These are phyloP conservation scores for Cryphonectria radicalis DNA, from an alignment of 2,329 filamentous ascomycete species.

Conservation along the genomic window DNA sequence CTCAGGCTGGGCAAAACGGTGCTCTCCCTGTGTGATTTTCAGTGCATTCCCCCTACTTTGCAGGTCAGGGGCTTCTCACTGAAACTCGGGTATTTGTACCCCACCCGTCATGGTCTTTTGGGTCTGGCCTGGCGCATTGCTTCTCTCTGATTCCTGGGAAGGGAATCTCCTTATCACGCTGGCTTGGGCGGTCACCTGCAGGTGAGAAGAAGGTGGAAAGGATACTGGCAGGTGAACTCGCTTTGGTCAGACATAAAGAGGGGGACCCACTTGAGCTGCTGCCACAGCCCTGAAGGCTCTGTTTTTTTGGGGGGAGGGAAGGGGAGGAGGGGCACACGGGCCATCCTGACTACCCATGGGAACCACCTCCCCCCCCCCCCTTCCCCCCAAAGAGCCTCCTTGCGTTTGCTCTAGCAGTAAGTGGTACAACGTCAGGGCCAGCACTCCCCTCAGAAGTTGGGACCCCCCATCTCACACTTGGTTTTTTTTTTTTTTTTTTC, in stretches of 20 bases:
- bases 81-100: not conserved
- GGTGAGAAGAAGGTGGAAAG: not conserved
- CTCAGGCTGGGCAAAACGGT: not conserved
- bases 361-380: not conserved
- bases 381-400: not conserved
- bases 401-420: not conserved
- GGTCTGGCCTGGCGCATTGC: not conserved
- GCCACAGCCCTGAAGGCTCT: not conserved
- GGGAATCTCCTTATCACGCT: not conserved
- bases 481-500: not conserved
- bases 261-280: not conserved
- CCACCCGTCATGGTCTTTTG: not conserved
- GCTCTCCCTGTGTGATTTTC: not conserved
- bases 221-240: not conserved
- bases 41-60: not conserved
- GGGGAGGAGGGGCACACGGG: not conserved
- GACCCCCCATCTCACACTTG: constrained; percentile 1
- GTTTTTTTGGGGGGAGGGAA: not conserved
- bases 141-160: not conserved
- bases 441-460: not conserved
- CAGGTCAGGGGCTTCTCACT: constrained; percentile 1
- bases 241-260: not conserved
- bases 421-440: not conserved
- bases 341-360: constrained; percentile 1
- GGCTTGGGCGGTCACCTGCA: not conserved